A percentile compares a stretch with the other conserved stretches of the same genome.
phyloP scores from a whole-genome alignment of 83 land plant species.

The Thuja plicata region DNA sequence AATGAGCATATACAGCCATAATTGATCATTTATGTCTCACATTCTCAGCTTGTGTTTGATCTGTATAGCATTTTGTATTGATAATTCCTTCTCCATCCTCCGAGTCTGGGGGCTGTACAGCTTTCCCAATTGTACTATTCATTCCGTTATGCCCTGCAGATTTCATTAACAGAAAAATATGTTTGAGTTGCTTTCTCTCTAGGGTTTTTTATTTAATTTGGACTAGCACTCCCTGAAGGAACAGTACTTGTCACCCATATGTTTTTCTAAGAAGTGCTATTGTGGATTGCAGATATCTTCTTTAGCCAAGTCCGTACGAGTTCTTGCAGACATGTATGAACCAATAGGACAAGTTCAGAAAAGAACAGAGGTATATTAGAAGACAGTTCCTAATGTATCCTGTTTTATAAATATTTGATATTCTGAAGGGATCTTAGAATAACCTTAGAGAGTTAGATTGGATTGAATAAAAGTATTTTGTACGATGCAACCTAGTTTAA shows the following conservation, averaged over 20 bases:
- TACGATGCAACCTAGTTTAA: not conserved
- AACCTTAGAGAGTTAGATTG: not conserved
- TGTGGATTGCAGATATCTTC: constrained; percentile 54
- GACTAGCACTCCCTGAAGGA: not conserved
- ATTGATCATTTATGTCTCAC: not conserved
- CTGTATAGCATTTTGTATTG: not conserved
- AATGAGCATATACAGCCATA: not conserved
- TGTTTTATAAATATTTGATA: not conserved
- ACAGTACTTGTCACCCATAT: not conserved
- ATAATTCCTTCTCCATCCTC: not conserved
- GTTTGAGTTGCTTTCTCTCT: not conserved
- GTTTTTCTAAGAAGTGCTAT: not conserved
- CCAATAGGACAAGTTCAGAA: constrained; percentile 83
- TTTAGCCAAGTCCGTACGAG: constrained; percentile 82
- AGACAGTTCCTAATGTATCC: not conserved
- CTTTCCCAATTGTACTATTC: not conserved
- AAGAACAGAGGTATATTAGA: constrained; percentile 70
- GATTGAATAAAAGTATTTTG: not conserved
- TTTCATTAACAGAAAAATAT: not conserved
- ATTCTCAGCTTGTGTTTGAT: not conserved
- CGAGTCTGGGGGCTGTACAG: not conserved
- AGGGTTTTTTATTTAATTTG: not conserved
- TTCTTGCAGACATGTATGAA: constrained; percentile 91
- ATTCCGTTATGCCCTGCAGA: not conserved
- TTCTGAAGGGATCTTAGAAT: not conserved